These are phyloP conservation scores for Ceratorhiza oryzae-sativae DNA, from an alignment of 1,284 basidiomycete genomes.

Conservation along the genomic window DNA sequence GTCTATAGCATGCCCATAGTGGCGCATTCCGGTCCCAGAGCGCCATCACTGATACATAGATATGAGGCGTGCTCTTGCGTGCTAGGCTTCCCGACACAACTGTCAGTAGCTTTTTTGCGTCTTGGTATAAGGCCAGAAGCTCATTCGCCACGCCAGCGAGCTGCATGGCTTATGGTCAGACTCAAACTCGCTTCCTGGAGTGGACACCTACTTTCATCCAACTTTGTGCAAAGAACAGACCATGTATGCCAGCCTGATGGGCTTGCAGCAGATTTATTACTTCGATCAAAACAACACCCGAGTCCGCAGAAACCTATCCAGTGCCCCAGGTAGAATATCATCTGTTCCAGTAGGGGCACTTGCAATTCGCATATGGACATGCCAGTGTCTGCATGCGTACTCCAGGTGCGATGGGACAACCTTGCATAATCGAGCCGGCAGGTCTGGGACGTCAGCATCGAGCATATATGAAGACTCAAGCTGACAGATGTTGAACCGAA, in stretches of 20 bases:
- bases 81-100: not conserved
- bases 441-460: conserved; percentile 2
- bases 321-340: too few species aligned
- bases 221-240: not conserved
- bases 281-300: not conserved
- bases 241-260: not conserved
- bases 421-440: not conserved
- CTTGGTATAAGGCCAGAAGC: not conserved
- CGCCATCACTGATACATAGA: conserved; percentile 9
- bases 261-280: not conserved
- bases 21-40: not conserved
- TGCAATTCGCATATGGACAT: not conserved
- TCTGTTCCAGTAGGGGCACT: not conserved
- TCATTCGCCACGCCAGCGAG: not conserved
- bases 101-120: not conserved
- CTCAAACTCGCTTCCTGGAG: too few species aligned
- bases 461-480: conserved; percentile 12
- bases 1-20: not conserved
- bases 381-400: conserved; percentile 4
- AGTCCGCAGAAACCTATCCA: not conserved
- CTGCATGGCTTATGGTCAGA: not conserved
- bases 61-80: conserved; percentile 5
- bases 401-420: not conserved
- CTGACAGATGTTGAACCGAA: conserved; percentile 21
- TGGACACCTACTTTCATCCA: not conserved